Base-by-base conservation (phyloP, 345 rosid species). In the Populus pruinosa region DNA sequence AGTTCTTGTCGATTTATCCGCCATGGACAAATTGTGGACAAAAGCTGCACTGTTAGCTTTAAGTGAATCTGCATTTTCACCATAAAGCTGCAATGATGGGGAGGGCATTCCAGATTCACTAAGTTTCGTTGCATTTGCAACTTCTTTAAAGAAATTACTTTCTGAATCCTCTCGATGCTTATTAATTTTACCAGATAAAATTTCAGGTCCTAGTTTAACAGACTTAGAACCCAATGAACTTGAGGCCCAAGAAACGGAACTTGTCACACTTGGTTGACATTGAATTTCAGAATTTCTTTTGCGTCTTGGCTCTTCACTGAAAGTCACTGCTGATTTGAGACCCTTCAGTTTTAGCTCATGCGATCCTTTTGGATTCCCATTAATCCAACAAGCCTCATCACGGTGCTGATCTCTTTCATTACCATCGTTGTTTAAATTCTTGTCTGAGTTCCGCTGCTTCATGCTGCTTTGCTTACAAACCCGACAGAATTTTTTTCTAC, bases 401-500 rank as follows among this genome's bases (percentile, higher is more conserved):
- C 0, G 67, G 33, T 9, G 13, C 31, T 27, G 38, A 14, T 33
- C 44, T 35, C 70, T 67, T 13, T 67, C 17, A 31, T 5, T 2
- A 35, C 39, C 68, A 2, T 44, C 21, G 25, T 47, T 20, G 2
- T 23, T 71, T 10, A 25, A 2, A 33, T n/a, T 70, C 38, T 29
- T 70, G 5, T 12, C 21, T 12, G 23, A 44, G 61, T 70, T 29
- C 6, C 31, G 35, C 25, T 8, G 38, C 12, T 53, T 27, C 43
- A 16, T 53, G 35, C 14, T 38, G 67, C 3, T 31, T 59, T 61
- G 16, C 29, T 59, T 66, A 73, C 76, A 73, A 36, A 59, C 67
- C 4, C 76, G 53, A 49, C 76, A 73, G 25, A 13, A 33, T n/a
- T 73, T 59, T 33, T 56, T 59, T 61, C 53, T 73, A 67, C 23